Conservation (phyloP, 2,329 filamentous ascomycete species). For the Clonostachys chloroleuca region DNA sequence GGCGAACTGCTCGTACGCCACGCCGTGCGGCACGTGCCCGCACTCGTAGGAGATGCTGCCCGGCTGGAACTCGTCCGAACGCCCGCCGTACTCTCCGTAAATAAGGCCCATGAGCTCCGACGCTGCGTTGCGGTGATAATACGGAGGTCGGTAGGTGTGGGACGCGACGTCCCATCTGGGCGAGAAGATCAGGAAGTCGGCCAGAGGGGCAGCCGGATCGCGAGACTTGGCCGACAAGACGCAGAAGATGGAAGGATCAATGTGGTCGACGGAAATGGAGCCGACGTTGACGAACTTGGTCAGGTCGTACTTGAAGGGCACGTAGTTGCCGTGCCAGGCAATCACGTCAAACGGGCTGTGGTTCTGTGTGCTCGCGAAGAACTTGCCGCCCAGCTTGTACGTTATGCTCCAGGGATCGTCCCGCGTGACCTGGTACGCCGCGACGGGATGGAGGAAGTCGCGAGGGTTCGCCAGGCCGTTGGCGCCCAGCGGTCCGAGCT, state of each 20-base stretch:
- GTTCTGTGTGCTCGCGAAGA: constrained; percentile 52
- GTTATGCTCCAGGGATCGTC: constrained; percentile 33
- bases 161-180: constrained; percentile 61
- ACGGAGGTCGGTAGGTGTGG: constrained; percentile 59
- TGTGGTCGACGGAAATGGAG: constrained; percentile 57
- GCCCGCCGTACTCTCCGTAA: constrained; percentile 42
- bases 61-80: constrained; percentile 36
- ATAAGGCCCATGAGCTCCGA: constrained; percentile 53
- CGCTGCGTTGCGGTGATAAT: constrained; percentile 59
- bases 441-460: constrained; percentile 67
- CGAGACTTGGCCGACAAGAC: constrained; percentile 57
- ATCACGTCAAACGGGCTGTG: constrained; percentile 65
- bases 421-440: constrained; percentile 28
- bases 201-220: constrained; percentile 47
- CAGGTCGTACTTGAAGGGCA: constrained; percentile 65
- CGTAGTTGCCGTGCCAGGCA: constrained; percentile 64
- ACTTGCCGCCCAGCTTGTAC: constrained; percentile 52
- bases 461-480: constrained; percentile 63
- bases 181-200: constrained; percentile 65
- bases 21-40: constrained; percentile 42
- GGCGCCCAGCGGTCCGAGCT: constrained; percentile 63
- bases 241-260: constrained; percentile 62
- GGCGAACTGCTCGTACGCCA: constrained; percentile 37
- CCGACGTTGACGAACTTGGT: constrained; percentile 57
- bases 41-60: constrained; percentile 35